Evolutionary conservation across 2,329 filamentous ascomycete genomes (phyloP).

Genomic region (Hypomyces perniciosus): DNA sequence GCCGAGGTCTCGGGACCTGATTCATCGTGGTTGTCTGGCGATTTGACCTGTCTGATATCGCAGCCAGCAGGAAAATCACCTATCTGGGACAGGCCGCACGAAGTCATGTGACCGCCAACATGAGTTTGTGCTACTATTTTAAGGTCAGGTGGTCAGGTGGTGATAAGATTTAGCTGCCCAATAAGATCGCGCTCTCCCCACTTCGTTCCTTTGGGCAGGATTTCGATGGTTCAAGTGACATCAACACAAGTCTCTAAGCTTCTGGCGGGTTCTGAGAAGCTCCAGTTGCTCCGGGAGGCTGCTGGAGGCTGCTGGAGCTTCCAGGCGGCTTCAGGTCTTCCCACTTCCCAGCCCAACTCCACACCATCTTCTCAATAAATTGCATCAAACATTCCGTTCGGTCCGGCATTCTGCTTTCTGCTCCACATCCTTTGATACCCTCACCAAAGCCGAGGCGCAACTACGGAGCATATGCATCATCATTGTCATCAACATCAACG

Average conservation of each 20-base stretch:
- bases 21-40: conserved; percentile 31
- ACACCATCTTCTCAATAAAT: conserved; percentile 12
- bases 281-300: conserved; percentile 15
- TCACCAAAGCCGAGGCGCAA: not conserved
- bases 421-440: not conserved
- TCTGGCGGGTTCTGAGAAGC: conserved; percentile 27
- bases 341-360: conserved; percentile 1
- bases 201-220: conserved; percentile 6
- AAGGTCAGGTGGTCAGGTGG: conserved; percentile 18
- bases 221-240: conserved; percentile 23
- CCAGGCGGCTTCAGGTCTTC: conserved; percentile 18
- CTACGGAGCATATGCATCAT: no score
- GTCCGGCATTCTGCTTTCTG: not conserved
- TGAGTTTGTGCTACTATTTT: not conserved
- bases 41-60: conserved; percentile 12
- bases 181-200: conserved; percentile 20
- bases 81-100: conserved; percentile 6
- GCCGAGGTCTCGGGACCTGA: conserved; percentile 26
- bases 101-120: conserved; percentile 20
- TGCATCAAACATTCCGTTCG: not conserved
- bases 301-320: conserved; percentile 19
- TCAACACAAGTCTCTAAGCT: conserved; percentile 27
- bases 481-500: no score
- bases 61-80: conserved; percentile 14
- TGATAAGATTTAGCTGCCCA: conserved; percentile 21